phyloP scores from a whole-genome alignment of 495 filamentous ascomycete species.

The Hypoxylon lienhwacheense region DNA sequence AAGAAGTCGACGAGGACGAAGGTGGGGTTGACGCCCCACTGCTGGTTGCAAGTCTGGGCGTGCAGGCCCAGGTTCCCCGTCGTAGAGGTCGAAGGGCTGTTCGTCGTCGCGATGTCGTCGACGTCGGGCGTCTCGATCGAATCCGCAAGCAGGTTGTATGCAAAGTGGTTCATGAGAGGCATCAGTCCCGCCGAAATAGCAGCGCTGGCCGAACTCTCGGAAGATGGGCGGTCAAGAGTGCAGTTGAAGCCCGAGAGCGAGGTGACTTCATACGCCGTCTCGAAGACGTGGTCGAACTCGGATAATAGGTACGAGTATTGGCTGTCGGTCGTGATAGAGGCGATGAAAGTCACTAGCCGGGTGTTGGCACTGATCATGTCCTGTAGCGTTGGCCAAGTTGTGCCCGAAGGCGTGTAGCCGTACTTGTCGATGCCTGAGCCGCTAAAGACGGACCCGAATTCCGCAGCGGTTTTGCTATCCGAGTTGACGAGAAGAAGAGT shows the following conservation, averaged over 20 bases:
- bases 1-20: constrained; percentile 71
- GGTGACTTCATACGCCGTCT: constrained; percentile 66
- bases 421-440: constrained; percentile 59
- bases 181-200: constrained; percentile 52
- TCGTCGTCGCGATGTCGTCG: constrained; percentile 56
- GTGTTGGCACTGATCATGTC: constrained; percentile 61
- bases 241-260: constrained; percentile 58
- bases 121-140: constrained; percentile 62
- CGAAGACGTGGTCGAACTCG: constrained; percentile 73
- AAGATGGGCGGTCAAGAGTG: constrained; percentile 61
- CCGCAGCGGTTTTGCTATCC: constrained; percentile 52
- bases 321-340: constrained; percentile 53
- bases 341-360: constrained; percentile 65
- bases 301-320: constrained; percentile 64
- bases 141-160: constrained; percentile 60
- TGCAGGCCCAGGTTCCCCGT: constrained; percentile 63
- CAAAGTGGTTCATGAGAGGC: constrained; percentile 73
- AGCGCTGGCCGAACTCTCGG: constrained; percentile 45
- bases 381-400: constrained; percentile 64
- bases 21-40: constrained; percentile 60
- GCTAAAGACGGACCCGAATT: constrained; percentile 58
- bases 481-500: constrained; percentile 71
- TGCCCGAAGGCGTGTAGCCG: constrained; percentile 54
- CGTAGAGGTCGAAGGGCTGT: constrained; percentile 48
- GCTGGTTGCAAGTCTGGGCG: constrained; percentile 50